These are phyloP conservation scores for Penicillium verrucosum DNA, from an alignment of 2,329 filamentous ascomycete species.

Conservation along the genomic window DNA sequence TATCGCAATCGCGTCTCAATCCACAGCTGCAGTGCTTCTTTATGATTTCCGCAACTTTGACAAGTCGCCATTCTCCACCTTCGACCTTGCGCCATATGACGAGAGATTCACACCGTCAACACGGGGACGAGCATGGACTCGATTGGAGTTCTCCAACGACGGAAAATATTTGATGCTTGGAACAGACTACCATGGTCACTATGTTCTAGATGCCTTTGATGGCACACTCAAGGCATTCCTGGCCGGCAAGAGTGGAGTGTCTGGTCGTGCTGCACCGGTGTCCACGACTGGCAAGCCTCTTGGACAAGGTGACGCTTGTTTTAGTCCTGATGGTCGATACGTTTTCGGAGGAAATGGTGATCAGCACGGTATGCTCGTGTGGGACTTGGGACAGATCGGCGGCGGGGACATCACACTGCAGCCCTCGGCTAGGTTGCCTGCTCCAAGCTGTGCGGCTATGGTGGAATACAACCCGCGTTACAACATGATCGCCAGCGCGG, in stretches of 20 bases:
- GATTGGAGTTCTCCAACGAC: conserved; percentile 93
- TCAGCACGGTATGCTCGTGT: conserved; percentile 72
- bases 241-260: conserved; percentile 46
- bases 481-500: conserved; percentile 87
- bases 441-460: conserved; percentile 63
- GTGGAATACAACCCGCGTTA: conserved; percentile 86
- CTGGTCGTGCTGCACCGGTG: conserved; percentile 49
- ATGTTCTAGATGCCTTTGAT: conserved; percentile 88
- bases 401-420: conserved; percentile 53
- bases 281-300: conserved; percentile 54
- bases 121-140: conserved; percentile 66
- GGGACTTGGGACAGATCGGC: conserved; percentile 68
- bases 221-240: conserved; percentile 75
- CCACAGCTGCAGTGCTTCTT: conserved; percentile 74
- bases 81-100: conserved; percentile 66
- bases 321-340: conserved; percentile 84
- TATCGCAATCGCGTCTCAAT: conserved; percentile 82
- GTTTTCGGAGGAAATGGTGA: conserved; percentile 74
- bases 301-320: conserved; percentile 73
- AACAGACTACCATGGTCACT: conserved; percentile 81
- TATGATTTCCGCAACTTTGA: conserved; percentile 95
- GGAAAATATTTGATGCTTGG: conserved; percentile 81
- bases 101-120: conserved; percentile 53
- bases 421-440: conserved; percentile 39
- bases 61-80: conserved; percentile 80